Conservation (phyloP, 2,329 filamentous ascomycete species). For the Phoma sp. region DNA sequence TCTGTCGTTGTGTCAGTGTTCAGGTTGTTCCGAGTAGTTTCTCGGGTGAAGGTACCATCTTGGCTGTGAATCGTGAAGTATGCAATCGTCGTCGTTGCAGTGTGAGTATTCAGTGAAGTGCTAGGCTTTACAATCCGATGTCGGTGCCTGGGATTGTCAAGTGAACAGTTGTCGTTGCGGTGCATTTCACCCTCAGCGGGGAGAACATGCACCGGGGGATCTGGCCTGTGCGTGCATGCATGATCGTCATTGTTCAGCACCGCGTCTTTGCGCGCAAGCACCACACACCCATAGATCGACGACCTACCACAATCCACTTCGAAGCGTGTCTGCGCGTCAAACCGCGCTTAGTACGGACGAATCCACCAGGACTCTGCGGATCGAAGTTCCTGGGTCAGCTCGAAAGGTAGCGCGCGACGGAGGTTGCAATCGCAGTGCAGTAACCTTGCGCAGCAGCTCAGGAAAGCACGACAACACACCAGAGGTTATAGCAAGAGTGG, state of each 20-base stretch:
- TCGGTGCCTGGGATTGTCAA: background rate
- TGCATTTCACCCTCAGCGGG: slow-evolving; percentile 9
- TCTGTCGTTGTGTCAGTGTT: slow-evolving; percentile 59
- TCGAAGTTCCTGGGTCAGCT: background rate
- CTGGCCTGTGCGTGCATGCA: slow-evolving; percentile 20
- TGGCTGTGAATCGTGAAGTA: background rate
- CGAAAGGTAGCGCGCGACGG: background rate
- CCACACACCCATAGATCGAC: background rate
- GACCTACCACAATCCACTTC: background rate
- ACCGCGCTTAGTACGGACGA: background rate
- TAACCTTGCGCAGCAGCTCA: background rate
- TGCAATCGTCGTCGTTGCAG: background rate
- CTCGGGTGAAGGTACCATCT: slow-evolving; percentile 19
- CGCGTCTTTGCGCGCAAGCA: slow-evolving; percentile 3
- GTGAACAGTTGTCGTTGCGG: slow-evolving; percentile 16
- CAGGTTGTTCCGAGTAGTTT: background rate
- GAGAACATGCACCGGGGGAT: slow-evolving; percentile 10
- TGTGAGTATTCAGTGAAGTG: background rate
- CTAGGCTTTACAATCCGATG: background rate
- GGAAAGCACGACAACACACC: background rate
- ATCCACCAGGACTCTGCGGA: too few relatives aligned
- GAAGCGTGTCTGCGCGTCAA: background rate
- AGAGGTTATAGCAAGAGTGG: background rate
- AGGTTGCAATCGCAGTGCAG: background rate
- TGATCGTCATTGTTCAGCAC: slow-evolving; percentile 18